Base-by-base conservation (phyloP, 129 eudicot genomes). In the Centaurea solstitialis region DNA sequence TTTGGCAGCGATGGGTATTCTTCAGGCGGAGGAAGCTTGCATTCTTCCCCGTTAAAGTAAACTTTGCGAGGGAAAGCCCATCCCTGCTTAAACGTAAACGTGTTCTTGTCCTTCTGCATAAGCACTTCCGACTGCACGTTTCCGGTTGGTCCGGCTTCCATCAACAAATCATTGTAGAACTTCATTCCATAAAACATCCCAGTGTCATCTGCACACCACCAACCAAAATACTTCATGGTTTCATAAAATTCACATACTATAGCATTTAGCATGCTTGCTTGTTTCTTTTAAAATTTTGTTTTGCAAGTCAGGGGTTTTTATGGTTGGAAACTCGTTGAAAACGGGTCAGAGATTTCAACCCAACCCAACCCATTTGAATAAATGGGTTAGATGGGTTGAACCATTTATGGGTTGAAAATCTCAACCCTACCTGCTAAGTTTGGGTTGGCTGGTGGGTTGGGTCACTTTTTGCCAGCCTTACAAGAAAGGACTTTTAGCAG, bases 1-100 rank as follows among this genome's bases (percentile, higher is more conserved):
- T 86, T 91, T 11, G 98, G 98, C 72, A 94, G 43, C 11, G 76
- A 35, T 10, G 98, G 98, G 83, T 94, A 94, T 17, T 87, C 79
- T 77, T 94, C 98, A 20, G 98, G 98, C 22, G 98, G 92, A 9
- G 98, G 98, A 79, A 94, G 98, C 83, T 47, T 86, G 84, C 98
- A 94, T 85, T 94, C 98, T 22, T 91, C 91, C 0, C 98, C 98
- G 47, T 94, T 92, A 64, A 94, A 94, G 84, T 94, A 94, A 21
- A 94, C 94, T 71, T 79, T 88, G 45, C 96, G 79, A 53, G 98
- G 96, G 65, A 94, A 94, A 17, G 96, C 97, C 98, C 98, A 94
- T 33, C 98, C 98, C 15, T 91, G 97, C 72, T 81, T 91, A 10
- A 94, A 74, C 6, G 97, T 85, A 68, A 94, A 94, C 18, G 92